These are phyloP conservation scores for Cetraspora pellucida DNA, from an alignment of 192 early-diverging fungal genomes.

Conservation along the genomic window DNA sequence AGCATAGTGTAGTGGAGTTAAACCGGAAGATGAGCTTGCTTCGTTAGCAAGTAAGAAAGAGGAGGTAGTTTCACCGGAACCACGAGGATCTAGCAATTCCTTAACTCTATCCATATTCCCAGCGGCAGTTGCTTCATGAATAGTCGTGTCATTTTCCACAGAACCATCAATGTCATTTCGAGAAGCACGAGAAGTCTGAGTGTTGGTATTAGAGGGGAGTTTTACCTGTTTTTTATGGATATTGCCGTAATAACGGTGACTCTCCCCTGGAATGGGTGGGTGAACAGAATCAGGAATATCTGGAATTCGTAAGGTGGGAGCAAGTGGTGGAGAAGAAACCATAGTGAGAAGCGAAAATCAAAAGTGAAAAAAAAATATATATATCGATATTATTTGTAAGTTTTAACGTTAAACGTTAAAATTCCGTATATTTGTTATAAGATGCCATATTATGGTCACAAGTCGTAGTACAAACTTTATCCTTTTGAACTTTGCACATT, in stretches of 20 bases:
- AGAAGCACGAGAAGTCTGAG: constrained; percentile 23
- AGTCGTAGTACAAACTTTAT: too few relatives aligned
- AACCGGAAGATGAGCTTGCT: constrained; percentile 47
- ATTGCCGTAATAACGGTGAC: constrained; percentile 60
- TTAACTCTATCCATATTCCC: constrained; percentile 21
- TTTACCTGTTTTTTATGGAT: constrained; percentile 53
- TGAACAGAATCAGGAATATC: constrained; percentile 57
- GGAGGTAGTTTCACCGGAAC: not conserved
- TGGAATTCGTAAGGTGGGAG: constrained; percentile 38
- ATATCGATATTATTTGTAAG: too few relatives aligned
- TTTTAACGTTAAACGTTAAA: too few relatives aligned
- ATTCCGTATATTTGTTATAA: too few relatives aligned
- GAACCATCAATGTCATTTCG: constrained; percentile 8
- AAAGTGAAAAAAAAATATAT: too few relatives aligned
- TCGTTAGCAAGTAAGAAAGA: constrained; percentile 33
- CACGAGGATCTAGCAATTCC: constrained; percentile 23
- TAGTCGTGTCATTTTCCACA: not conserved
- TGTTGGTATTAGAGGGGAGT: constrained; percentile 35
- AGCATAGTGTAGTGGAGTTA: constrained; percentile 64
- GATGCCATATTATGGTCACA: too few relatives aligned
- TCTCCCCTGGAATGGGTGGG: constrained; percentile 60
- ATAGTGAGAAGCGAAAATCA: not conserved
- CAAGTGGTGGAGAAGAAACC: not conserved
- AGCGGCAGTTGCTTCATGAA: constrained; percentile 23
- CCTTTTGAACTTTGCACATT: too few relatives aligned